A percentile compares a stretch with the other conserved stretches of the same genome.
Conservation (phyloP, 2,329 filamentous ascomycete genomes). For the Fusarium scirpi region DNA sequence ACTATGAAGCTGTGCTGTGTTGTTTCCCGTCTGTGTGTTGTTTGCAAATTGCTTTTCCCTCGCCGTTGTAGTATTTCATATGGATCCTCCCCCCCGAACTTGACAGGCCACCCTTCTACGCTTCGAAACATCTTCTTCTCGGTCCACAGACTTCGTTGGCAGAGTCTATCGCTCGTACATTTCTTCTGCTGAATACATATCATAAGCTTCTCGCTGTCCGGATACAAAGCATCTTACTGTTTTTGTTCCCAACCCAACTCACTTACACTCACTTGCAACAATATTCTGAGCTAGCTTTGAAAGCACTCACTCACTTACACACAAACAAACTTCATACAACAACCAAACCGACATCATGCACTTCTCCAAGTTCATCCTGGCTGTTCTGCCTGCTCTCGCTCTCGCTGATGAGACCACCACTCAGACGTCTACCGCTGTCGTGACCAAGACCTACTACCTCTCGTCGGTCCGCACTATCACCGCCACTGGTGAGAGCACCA, state of each 20-base stretch:
- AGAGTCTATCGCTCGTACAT: conserved; percentile 59
- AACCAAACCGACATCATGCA: conserved; percentile 52
- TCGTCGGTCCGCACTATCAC: conserved; percentile 59
- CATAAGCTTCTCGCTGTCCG: conserved; percentile 29
- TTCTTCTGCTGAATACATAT: conserved; percentile 40
- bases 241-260: conserved; percentile 26
- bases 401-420: conserved; percentile 59
- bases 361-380: conserved; percentile 58
- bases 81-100: conserved; percentile 35
- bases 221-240: conserved; percentile 49
- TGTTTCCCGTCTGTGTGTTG: conserved; percentile 32
- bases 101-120: conserved; percentile 36
- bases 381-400: conserved; percentile 66
- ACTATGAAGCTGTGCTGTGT: conserved; percentile 17
- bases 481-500: conserved; percentile 49
- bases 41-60: conserved; percentile 24
- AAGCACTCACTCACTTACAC: conserved; percentile 42
- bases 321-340: conserved; percentile 6
- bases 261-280: conserved; percentile 41
- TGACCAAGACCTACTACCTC: conserved; percentile 66
- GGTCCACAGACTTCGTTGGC: conserved; percentile 65
- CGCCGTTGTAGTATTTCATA: conserved; percentile 41
- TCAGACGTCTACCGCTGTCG: conserved; percentile 62
- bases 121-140: conserved; percentile 42
- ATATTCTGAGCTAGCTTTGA: conserved; percentile 33